Evolutionary conservation across 805 yeast species (phyloP), one percentile per base, ranked within the genome.

Genomic region (Saccharomycopsis capsularis): DNA sequence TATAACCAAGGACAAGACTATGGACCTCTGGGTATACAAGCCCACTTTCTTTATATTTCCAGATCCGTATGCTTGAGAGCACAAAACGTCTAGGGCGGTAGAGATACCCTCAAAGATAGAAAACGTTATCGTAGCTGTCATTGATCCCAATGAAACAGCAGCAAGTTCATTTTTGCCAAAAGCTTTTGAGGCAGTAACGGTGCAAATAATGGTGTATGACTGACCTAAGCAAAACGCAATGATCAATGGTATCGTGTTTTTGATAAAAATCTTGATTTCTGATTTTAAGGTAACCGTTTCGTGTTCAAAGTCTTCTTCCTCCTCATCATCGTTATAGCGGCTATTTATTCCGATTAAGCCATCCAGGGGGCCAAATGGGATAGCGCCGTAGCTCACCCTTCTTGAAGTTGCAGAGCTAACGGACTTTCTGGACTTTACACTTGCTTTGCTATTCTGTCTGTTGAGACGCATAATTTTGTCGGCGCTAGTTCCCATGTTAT

Each of bases 21-120:
- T 71, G 59, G 90, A 84, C 57, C 85, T 74, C 62, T 85, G 93
- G 57, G 82, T 68, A 63, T 85, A 86, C 16, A 79, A 60, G 0
- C 95, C 95, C 3, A 86, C 95, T 53, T 81, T 70, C 40, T 75
- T 71, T 52, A 71, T 74, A 49, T 81, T 76, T 21, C 83, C 84
- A 4, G 93, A 84, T 6, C 95, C 95, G 62, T 76, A 86, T 0
- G 95, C 91, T 63, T 86, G 95, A 1, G 95, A 83, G 59, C 93
- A 84, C 34, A 86, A 68, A 0, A 95, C 85, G 60, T 86, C 95
- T 52, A 86, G 69, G 42, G 89, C 83, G 0, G 95, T 85, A 0
- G 93, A 80, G 44, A 86, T 75, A 25, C 95, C 95, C 60, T 85
- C 91, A 58, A 85, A 81, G 30, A 85, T 71, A 0, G 95, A 87